Conservation (phyloP, 108 stramenopile species). For the Heterococcus sp. region DNA sequence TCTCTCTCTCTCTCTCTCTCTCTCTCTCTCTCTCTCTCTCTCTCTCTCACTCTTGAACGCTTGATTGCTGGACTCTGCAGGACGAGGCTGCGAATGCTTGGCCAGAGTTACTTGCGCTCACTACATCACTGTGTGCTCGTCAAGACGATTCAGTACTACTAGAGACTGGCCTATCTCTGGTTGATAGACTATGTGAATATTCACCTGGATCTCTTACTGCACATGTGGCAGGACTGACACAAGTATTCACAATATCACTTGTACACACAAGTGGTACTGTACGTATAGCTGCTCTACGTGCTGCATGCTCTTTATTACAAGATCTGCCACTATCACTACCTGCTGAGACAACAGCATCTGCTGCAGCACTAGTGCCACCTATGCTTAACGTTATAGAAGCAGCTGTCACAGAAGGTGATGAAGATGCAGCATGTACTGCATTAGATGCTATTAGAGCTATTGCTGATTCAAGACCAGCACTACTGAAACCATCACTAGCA, state of each 20-base stretch:
- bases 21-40: too few relatives aligned
- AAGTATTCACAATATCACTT: conserved; percentile 15
- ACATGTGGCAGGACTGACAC: conserved; percentile 7
- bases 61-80: not conserved
- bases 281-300: conserved; percentile 18
- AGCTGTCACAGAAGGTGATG: conserved; percentile 12
- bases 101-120: conserved; percentile 36
- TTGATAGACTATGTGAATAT: conserved; percentile 21
- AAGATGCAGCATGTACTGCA: conserved; percentile 5
- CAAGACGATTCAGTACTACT: conserved; percentile 7
- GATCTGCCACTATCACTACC: too few relatives aligned
- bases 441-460: conserved; percentile 8
- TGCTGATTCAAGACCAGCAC: conserved; percentile 8
- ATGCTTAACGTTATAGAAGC: not conserved
- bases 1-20: too few relatives aligned
- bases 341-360: too few relatives aligned
- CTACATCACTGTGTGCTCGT: conserved; percentile 29
- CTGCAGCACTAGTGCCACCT: not conserved
- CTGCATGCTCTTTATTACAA: conserved; percentile 31
- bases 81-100: too few relatives aligned
- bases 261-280: not conserved
- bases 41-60: too few relatives aligned
- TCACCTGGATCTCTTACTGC: not conserved
- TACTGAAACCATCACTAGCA: not conserved
- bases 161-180: conserved; percentile 13